Evolutionary conservation across 2,329 filamentous ascomycete genomes (phyloP), one percentile per base, ranked within the genome.

Genomic region (Hymenoscyphus infarciens): DNA sequence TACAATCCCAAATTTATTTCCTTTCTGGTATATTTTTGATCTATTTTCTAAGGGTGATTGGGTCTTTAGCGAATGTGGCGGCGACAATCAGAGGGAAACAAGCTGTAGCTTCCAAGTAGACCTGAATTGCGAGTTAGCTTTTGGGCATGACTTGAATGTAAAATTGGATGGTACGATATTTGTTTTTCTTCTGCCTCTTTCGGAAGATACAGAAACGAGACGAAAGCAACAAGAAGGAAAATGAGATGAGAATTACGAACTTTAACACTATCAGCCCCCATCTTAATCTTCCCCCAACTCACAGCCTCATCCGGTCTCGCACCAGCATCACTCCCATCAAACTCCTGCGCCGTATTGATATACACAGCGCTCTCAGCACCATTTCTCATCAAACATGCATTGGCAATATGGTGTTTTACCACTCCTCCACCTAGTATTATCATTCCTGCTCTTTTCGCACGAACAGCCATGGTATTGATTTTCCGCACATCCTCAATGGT

Each of bases 371-470:
- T 94, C 76, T 99, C 95, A 16, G 95, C 95, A 1, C 95, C 95
- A 72, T 99, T 99, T 57, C 95, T 87, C 95, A 99, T 98, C 71
- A 99, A 77, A 71, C 92, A 97, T 2, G 95, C 95, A 75, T 99
- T 99, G 59, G 95, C 93, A 74, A 99, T 98, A 76, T 99, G 95
- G 73, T 99, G 95, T 80, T 99, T 99, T 71, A 99, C 84, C n/a
- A 99, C 80, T 0, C 95, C 95, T 6, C 95, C 95, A 0, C 95
- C 95, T 0, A 99, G 81, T 61, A 99, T 91, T 69, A 99, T 93
- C 89, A 98, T 98, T 58, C 95, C 95, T 0, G 91, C 90, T 61
- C 91, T 82, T 77, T 92, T 92, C 2, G 95, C 95, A 15, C 90
- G 82, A 35, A 98, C 91, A 0, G 94, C 87, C 66, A 98, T 87